Conservation (phyloP, 164 flowering plant genomes). For the Liriodendron chinense region DNA sequence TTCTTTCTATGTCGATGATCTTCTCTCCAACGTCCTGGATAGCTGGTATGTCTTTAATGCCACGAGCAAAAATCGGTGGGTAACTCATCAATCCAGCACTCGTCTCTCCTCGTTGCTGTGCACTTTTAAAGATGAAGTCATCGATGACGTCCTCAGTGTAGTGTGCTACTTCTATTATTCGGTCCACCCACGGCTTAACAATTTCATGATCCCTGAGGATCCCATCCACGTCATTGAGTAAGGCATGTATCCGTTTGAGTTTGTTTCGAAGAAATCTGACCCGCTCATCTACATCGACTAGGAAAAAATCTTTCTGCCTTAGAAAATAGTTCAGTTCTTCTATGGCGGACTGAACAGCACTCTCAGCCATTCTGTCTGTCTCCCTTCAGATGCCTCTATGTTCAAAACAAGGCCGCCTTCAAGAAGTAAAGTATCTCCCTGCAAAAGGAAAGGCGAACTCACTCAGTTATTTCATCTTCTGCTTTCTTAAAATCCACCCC, state of each 20-base stretch:
- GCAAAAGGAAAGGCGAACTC: no score
- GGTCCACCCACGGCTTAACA: no score
- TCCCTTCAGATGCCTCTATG: no score
- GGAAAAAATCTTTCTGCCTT: not conserved
- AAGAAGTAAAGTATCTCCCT: constrained; percentile 15
- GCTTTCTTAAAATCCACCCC: no score
- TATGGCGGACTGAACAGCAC: constrained; percentile 39
- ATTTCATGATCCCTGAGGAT: constrained; percentile 7
- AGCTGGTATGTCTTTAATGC: no score
- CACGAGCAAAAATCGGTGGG: no score
- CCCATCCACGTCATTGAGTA: constrained; percentile 17
- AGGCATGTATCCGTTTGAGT: constrained; percentile 9
- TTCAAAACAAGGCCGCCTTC: no score
- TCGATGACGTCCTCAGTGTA: constrained; percentile 25
- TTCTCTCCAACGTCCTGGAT: no score
- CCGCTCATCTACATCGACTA: not conserved
- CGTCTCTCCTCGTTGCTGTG: no score
- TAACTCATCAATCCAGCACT: no score
- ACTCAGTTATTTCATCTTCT: no score
- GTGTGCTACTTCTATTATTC: constrained; percentile 15
- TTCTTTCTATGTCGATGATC: no score
- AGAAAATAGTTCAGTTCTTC: constrained; percentile 21
- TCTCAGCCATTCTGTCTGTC: constrained; percentile 24
- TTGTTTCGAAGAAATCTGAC: constrained; percentile 3
- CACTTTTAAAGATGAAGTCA: constrained; percentile 5